These are phyloP conservation scores for Ambrosiella cleistominuta DNA, from an alignment of 2,329 filamentous ascomycete species.

Conservation along the genomic window DNA sequence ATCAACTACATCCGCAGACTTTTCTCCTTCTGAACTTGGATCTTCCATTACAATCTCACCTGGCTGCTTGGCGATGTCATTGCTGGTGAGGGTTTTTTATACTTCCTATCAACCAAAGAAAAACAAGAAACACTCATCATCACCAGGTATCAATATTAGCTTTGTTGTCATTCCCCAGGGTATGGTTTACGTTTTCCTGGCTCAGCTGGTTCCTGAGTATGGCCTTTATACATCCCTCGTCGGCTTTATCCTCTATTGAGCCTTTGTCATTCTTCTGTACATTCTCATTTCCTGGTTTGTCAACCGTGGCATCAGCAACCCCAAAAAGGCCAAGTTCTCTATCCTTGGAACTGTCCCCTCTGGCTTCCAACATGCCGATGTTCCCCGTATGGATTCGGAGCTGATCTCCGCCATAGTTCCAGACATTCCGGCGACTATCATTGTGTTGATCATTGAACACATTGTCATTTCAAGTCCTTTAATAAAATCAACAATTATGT, in stretches of 20 bases:
- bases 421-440: slow-evolving; percentile 69
- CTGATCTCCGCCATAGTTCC: slow-evolving; percentile 52
- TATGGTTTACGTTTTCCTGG: slow-evolving; percentile 35
- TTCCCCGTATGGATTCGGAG: slow-evolving; percentile 47
- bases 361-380: slow-evolving; percentile 63
- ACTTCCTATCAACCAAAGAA: neutral
- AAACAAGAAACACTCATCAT: neutral
- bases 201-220: slow-evolving; percentile 30
- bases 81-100: slow-evolving; percentile 43
- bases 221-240: slow-evolving; percentile 67
- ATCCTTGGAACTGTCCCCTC: slow-evolving; percentile 44
- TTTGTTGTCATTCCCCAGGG: slow-evolving; percentile 37
- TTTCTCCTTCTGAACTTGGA: slow-evolving; percentile 33
- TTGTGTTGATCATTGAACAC: slow-evolving; percentile 74
- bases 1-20: slow-evolving; percentile 23
- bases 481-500: slow-evolving; percentile 66
- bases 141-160: slow-evolving; percentile 58
- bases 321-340: slow-evolving; percentile 37
- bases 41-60: slow-evolving; percentile 30
- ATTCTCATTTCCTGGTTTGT: slow-evolving; percentile 57
- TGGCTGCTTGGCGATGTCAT: slow-evolving; percentile 31
- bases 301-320: slow-evolving; percentile 39
- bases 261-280: slow-evolving; percentile 71
- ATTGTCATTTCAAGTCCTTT: slow-evolving; percentile 69
- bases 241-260: slow-evolving; percentile 88